Evolutionary conservation across 1,284 basidiomycete species (phyloP), one percentile per base, ranked within the genome.

Genomic region (Cystobasidium sp.): DNA sequence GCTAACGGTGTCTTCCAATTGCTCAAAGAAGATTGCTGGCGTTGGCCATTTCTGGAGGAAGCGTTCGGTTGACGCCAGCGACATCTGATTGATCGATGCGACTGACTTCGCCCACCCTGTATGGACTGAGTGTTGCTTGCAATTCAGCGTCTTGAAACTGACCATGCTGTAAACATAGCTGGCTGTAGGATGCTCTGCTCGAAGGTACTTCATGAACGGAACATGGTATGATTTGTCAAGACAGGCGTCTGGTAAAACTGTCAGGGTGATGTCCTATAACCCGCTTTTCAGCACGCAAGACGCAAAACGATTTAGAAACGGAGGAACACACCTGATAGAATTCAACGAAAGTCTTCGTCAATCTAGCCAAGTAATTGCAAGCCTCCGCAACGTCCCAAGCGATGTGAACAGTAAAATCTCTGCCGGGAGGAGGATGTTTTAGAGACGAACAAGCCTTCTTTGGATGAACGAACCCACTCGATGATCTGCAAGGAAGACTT

Each of bases 401-500:
- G 59, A 85, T 84, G 75, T 87, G 85, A 10, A 88, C 82, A 75
- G 84, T 85, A 80, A 87, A 88, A 24, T 84, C 84, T 77, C 69
- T 71, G 18, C 24, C n/a, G 12, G 31, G 18, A 22, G 43, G 43
- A 14, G 62, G 22, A 53, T 0, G 0, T 24, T 22, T 39, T n/a
- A 53, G 24, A 14, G 14, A n/a, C 1, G 31, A 6, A 7, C n/a
- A 31, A 31, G 31, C 31, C 1, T 20, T 22, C 41, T 9, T n/a
- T 18, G 16, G 10, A 12, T 10, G 58, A 39, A 3, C 14, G 24
- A 20, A 61, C 41, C 20, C 18, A 71, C 69, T 86, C 86, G 62
- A 86, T 82, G 44, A 87, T 82, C 76, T 87, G 86, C 5, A 86
- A 83, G 75, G 86, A 85, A 16, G 85, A 86, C 59, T 83, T 81